Conservation (phyloP, 495 filamentous ascomycete genomes). For the Podospora didyma region DNA sequence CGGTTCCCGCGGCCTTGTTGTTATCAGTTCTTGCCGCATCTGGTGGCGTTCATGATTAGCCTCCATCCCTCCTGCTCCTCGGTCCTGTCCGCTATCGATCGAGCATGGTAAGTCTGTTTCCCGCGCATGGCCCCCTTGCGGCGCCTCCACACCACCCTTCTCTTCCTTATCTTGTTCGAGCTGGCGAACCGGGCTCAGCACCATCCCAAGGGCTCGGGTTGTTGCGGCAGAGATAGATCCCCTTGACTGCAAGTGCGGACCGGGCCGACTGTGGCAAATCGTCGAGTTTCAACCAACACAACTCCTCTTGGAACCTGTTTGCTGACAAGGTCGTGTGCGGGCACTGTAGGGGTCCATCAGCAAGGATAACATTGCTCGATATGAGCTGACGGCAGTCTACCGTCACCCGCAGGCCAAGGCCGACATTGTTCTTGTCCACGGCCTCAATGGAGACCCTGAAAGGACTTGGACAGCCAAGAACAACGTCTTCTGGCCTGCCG, state of each 20-base stretch:
- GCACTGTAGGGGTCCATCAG: constrained; percentile 42
- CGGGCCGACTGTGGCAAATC: constrained; percentile 3
- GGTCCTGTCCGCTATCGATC: constrained; percentile 3
- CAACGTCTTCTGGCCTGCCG: constrained; percentile 70
- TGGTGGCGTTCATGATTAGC: constrained; percentile 6
- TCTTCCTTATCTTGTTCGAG: neutral
- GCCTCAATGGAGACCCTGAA: constrained; percentile 73
- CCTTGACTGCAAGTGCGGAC: constrained; percentile 12
- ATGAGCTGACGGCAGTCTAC: constrained; percentile 68
- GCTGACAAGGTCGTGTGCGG: neutral
- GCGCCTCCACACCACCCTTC: neutral
- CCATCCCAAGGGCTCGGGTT: neutral
- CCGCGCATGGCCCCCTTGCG: neutral
- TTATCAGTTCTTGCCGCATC: neutral
- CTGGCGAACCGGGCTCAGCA: too few species aligned
- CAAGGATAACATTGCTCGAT: constrained; percentile 53
- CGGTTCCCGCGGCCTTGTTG: neutral
- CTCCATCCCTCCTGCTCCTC: neutral
- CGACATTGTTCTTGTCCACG: constrained; percentile 77
- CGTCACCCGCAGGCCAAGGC: constrained; percentile 54
- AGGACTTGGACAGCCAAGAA: constrained; percentile 69
- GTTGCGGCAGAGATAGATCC: too few species aligned
- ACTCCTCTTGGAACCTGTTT: neutral
- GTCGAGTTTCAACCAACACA: neutral
- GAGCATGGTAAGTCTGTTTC: constrained; percentile 16